Conservation (phyloP, 345 rosid genomes). For the Camelina hispida region DNA sequence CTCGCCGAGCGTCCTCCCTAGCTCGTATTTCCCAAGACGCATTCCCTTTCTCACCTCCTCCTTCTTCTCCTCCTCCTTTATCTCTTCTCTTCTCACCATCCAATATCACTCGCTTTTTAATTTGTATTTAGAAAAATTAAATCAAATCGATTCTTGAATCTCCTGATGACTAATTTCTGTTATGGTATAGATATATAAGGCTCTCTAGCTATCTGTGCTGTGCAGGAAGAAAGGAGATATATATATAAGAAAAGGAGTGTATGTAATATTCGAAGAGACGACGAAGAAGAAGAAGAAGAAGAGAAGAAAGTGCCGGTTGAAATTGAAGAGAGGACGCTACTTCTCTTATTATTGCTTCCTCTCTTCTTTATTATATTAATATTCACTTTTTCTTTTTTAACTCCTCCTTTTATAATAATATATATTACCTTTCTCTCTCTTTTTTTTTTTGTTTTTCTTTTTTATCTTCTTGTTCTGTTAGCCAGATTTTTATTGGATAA, state of each 20-base stretch:
- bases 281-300: constrained; percentile 33
- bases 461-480: not conserved
- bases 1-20: constrained; percentile 89
- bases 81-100: constrained; percentile 41
- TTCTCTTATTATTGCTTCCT: constrained; percentile 32
- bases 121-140: not conserved
- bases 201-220: constrained; percentile 13
- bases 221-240: constrained; percentile 13
- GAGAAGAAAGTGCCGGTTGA: constrained; percentile 30
- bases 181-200: not conserved
- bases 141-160: constrained; percentile 14
- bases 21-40: constrained; percentile 87
- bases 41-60: constrained; percentile 53
- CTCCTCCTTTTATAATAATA: not conserved
- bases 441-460: not conserved
- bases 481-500: constrained; percentile 37
- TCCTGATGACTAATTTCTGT: constrained; percentile 6
- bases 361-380: constrained; percentile 38
- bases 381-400: not conserved
- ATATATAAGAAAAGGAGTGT: constrained; percentile 10
- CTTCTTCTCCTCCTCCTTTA: constrained; percentile 28
- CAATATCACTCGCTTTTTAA: constrained; percentile 2
- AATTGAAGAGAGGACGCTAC: constrained; percentile 44
- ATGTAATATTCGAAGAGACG: constrained; percentile 32
- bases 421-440: not conserved